A percentile compares a stretch with the other conserved stretches of the same genome.
Conservation (phyloP, 1,284 basidiomycete species). For the Sanguinoderma infundibulare region DNA sequence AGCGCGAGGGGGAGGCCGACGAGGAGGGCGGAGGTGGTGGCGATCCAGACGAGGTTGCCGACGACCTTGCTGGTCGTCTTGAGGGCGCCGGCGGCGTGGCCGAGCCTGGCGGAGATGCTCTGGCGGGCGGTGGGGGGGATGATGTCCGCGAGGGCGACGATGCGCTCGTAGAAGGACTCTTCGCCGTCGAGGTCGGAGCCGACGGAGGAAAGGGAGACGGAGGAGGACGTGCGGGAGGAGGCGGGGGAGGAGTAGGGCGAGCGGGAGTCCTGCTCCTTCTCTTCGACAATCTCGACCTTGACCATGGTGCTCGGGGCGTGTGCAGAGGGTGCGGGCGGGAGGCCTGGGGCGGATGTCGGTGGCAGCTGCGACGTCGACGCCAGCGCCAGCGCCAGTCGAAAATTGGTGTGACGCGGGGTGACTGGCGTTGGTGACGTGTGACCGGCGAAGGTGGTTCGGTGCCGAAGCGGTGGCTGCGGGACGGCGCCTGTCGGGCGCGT, state of each 20-base stretch:
- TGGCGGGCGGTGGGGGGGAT: constrained; percentile 90
- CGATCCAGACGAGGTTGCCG: constrained; percentile 92
- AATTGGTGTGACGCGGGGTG: constrained; percentile 20
- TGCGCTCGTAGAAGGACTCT: constrained; percentile 89
- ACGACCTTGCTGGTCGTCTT: constrained; percentile 72
- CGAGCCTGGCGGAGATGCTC: constrained; percentile 65
- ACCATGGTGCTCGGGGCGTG: constrained; percentile 58
- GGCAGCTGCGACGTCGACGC: constrained; percentile 4
- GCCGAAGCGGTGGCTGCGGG: constrained; percentile 23
- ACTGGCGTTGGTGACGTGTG: constrained; percentile 7
- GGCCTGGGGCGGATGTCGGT: constrained; percentile 3
- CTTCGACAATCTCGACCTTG: constrained; percentile 84
- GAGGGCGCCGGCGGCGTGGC: constrained; percentile 64
- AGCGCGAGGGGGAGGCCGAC: constrained; percentile 93
- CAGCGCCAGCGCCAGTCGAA: constrained; percentile 6
- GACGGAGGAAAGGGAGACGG: constrained; percentile 75
- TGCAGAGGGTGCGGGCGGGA: background rate
- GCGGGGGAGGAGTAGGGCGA: constrained; percentile 73
- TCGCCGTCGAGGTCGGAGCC: constrained; percentile 68
- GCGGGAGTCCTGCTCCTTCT: constrained; percentile 59
- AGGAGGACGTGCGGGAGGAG: constrained; percentile 69
- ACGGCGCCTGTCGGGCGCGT: constrained; percentile 22
- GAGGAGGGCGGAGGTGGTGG: constrained; percentile 92
- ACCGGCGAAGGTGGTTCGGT: constrained; percentile 19
- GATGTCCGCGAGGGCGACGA: constrained; percentile 94